Percentiles rank a stretch among this genome's conserved stretches.
phyloP scores from a whole-genome alignment of 371 early-diverging fungal species.

The Rozella allomycis region DNA sequence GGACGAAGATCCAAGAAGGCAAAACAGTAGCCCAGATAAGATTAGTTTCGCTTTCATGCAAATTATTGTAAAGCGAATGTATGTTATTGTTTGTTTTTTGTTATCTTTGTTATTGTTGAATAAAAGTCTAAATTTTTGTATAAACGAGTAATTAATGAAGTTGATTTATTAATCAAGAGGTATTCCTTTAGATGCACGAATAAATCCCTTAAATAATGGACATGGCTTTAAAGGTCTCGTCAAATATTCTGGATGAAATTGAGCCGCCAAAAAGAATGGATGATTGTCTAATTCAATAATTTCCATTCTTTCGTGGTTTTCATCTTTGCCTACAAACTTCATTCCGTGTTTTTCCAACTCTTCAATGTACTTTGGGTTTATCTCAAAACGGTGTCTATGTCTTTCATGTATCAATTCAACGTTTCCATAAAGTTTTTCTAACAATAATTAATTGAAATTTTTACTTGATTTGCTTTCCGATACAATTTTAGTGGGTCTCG shows the following conservation, averaged over 20 bases:
- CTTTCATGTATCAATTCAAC: constrained; percentile 56
- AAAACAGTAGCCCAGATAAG: too few species aligned
- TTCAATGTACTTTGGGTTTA: constrained; percentile 63
- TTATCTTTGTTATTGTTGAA: too few species aligned
- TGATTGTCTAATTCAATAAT: constrained; percentile 76
- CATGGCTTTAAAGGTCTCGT: constrained; percentile 81
- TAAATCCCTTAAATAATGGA: constrained; percentile 80
- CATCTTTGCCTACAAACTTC: constrained; percentile 77
- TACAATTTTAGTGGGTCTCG: constrained; percentile 64
- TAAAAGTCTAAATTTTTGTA: background rate
- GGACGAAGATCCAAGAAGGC: too few species aligned
- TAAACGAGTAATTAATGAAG: constrained; percentile 1
- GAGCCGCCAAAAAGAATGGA: constrained; percentile 89
- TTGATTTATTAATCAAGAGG: too few species aligned
- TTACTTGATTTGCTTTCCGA: constrained; percentile 5
- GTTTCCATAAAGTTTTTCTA: constrained; percentile 39
- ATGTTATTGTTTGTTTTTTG: too few species aligned
- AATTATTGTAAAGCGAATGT: too few species aligned
- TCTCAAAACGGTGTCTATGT: constrained; percentile 97
- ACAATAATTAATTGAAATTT: constrained; percentile 7
- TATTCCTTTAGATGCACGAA: constrained; percentile 49
- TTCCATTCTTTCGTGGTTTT: constrained; percentile 88
- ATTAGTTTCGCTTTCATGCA: too few species aligned
- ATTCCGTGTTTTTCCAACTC: constrained; percentile 66
- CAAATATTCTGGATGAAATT: constrained; percentile 98